phyloP scores from a whole-genome alignment of 108 stramenopile species.

The Chaetoceros tenuissimus region DNA sequence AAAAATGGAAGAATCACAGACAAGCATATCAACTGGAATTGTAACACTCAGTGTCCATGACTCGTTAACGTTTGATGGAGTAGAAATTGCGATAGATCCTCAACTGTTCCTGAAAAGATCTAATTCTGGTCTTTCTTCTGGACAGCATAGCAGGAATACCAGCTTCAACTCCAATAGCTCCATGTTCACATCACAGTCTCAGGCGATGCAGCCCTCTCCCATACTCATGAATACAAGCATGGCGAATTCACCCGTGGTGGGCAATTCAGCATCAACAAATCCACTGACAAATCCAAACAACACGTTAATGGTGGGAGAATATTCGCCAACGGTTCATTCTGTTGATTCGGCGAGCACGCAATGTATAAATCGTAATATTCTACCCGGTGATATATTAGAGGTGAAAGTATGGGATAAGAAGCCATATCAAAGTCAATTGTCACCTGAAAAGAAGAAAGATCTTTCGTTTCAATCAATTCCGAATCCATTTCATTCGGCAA shows the following conservation, averaged over 20 bases:
- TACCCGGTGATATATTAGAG: constrained; percentile 64
- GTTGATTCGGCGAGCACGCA: constrained; percentile 8
- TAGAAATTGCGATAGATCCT: constrained; percentile 74
- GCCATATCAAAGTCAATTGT: constrained; percentile 2
- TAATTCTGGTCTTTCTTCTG: not conserved
- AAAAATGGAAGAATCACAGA: too few species aligned
- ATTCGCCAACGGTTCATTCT: constrained; percentile 3
- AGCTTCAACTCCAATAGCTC: not conserved
- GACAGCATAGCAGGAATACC: not conserved
- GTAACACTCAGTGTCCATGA: constrained; percentile 78
- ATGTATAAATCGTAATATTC: not conserved
- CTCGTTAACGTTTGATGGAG: constrained; percentile 69
- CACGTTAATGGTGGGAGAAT: constrained; percentile 6
- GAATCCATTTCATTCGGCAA: not conserved
- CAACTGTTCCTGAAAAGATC: constrained; percentile 43
- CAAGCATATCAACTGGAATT: constrained; percentile 30
- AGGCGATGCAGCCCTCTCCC: not conserved
- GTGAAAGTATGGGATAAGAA: constrained; percentile 74
- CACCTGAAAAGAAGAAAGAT: not conserved
- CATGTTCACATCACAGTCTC: not conserved
- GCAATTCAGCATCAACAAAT: not conserved
- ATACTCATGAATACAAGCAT: not conserved
- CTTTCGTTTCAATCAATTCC: constrained; percentile 3
- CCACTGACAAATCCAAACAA: constrained; percentile 2
- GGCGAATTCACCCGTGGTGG: not conserved